Base-by-base conservation (phyloP, 495 filamentous ascomycete genomes). In the Aspergillus indologenus region DNA sequence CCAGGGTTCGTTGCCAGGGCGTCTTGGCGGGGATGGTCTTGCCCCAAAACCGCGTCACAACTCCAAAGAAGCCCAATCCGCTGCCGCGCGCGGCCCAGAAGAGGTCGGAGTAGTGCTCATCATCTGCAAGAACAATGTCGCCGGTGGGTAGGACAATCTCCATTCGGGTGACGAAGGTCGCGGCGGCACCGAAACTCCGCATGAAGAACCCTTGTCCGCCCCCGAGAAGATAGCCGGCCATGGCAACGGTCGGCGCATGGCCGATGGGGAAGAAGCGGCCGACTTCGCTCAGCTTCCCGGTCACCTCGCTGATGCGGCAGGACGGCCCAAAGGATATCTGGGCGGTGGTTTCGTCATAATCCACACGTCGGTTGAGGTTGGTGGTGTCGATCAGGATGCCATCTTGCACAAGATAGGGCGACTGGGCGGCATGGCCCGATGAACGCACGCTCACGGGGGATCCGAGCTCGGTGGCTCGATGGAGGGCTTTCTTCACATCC, bases 81-180 rank as follows among this genome's bases (percentile, higher is more conserved):
- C 67, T 69, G 15, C 69, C 72, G 17, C 68, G 58, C n/a, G 73
- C 47, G 7, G 69, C 72, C 69, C 71, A 75, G 61, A 75, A 73
- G 17, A 75, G 61, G 53, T 75, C 72, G 3, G 45, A 14, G 54
- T 79, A 55, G 42, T 72, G 65, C 2, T 17, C 45, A 45, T 57
- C 29, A 45, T 65, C 69, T 2, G 70, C 68, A 11, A 45, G 61
- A 18, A 69, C 58, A 40, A 74, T 65, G 22, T 48, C 21, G 11
- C 76, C 77, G 47, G 78, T 66, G 7, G 79, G 75, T 5, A 77
- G 63, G 17, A 80, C 77, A 20, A 81, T 66, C 15, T 72, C 52
- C 52, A 54, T 40, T 18, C 22, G 26, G 31, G n/a, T 54, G 8
- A 26, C 31, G 24, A 15, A 20, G 8, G 18, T 5, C 2, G 6